These are phyloP conservation scores for Scorias spongiosa DNA, from an alignment of 2,329 filamentous ascomycete species.

Conservation along the genomic window DNA sequence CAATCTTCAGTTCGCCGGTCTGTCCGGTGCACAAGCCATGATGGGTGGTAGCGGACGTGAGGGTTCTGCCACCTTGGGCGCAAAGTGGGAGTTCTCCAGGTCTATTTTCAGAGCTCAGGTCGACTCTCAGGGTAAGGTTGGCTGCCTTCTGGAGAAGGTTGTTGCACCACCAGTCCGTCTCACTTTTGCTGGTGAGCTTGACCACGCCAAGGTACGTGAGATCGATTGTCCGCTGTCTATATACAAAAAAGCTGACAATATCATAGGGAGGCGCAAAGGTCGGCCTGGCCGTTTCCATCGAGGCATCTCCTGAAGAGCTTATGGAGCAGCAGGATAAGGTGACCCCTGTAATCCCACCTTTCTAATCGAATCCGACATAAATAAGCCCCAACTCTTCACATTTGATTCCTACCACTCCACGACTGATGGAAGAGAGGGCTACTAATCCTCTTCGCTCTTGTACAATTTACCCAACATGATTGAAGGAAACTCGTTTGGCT, in stretches of 20 bases:
- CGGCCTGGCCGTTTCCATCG: constrained; percentile 83
- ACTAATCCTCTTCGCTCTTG: not conserved
- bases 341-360: constrained; percentile 28
- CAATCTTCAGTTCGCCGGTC: constrained; percentile 64
- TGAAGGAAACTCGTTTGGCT: not conserved
- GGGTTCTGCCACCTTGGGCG: constrained; percentile 77
- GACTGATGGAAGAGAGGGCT: not conserved
- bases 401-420: too few species aligned
- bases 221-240: not conserved
- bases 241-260: constrained; percentile 13
- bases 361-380: constrained; percentile 9
- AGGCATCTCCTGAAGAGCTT: constrained; percentile 69
- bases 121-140: constrained; percentile 87
- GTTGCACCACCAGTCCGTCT: constrained; percentile 84
- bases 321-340: constrained; percentile 58
- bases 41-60: constrained; percentile 66
- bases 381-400: not conserved
- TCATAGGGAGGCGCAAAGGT: constrained; percentile 82
- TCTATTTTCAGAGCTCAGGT: constrained; percentile 92
- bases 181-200: constrained; percentile 91
- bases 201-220: constrained; percentile 74
- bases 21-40: constrained; percentile 46
- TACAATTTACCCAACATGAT: not conserved
- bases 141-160: constrained; percentile 86
- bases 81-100: constrained; percentile 96